Evolutionary conservation across 169 alveolate genomes (phyloP).

Genomic region (Plasmodium sp.): DNA sequence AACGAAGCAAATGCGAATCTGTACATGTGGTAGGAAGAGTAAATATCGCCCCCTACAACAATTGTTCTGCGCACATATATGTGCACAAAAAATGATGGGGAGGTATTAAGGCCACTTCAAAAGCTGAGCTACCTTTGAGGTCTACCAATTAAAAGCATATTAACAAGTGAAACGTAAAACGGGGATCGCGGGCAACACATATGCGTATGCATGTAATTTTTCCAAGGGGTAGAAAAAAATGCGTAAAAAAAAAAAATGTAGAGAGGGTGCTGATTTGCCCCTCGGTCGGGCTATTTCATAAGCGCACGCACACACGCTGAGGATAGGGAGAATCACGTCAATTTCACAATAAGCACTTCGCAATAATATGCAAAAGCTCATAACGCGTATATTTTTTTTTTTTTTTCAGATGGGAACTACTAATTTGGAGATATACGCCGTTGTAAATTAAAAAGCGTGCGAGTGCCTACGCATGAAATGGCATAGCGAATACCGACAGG

Average conservation of each 20-base stretch:
- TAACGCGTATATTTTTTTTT: background rate
- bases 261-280: background rate
- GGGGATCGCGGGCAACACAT: background rate
- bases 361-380: background rate
- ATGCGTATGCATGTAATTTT: background rate
- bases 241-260: background rate
- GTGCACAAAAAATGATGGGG: background rate
- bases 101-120: background rate
- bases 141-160: background rate
- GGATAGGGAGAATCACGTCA: background rate
- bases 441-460: background rate
- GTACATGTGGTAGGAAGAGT: background rate
- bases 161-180: background rate
- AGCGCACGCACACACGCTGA: background rate
- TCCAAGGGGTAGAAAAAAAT: slow-evolving; percentile 1
- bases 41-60: background rate
- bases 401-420: background rate
- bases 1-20: background rate
- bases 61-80: background rate
- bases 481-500: background rate
- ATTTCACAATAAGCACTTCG: background rate
- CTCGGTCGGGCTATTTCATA: background rate
- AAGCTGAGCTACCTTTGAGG: background rate
- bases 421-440: background rate
- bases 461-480: background rate